Base-by-base conservation (phyloP, 805 yeast genomes). In the Kuraishia molischiana region DNA sequence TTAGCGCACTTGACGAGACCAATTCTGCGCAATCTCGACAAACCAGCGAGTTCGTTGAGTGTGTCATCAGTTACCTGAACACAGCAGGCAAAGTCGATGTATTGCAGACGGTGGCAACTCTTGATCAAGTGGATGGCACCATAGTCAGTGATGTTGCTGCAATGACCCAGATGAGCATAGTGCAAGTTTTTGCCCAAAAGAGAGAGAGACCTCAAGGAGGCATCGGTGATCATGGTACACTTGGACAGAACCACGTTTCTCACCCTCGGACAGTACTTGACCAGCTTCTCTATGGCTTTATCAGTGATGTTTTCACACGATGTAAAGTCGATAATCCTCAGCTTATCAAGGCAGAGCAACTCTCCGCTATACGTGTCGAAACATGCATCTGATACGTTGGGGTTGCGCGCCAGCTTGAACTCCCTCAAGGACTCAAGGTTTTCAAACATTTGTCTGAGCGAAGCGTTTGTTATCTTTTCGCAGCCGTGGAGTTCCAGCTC, bases 71-170 rank as follows among this genome's bases (percentile, higher is more conserved):
- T 87, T 38, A 90, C 67, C 55, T 85, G 94, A 1, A 81, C 67
- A 56, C 98, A 90, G 58, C 97, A 89, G 13, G 97, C 97, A 42
- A 92, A 73, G 60, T 90, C 98, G 45, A 90, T 85, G 56, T 89
- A 90, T 50, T 85, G 94, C 40, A 90, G 76, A 41, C 95, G 68
- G 41, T 82, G 83, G 52, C 97, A 92, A 34, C 72, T 69, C 45
- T 81, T 71, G 10, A 85, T 84, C 42, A 90, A 65, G 9, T 73
- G 67, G 21, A 75, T 71, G 14, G 92, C 92, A 17, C 97, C 97
- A 43, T 68, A 72, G 61, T 90, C 97, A 1, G 97, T 90, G 40
- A 90, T 83, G 51, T 82, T 76, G 34, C 78, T 72, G 63, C 98
- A 92, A 62, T 90, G 97, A 14, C 97, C 97, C 43, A 90, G 69